Evolutionary conservation across 345 rosid genomes (phyloP).

Genomic region (Corymbia maculata): DNA sequence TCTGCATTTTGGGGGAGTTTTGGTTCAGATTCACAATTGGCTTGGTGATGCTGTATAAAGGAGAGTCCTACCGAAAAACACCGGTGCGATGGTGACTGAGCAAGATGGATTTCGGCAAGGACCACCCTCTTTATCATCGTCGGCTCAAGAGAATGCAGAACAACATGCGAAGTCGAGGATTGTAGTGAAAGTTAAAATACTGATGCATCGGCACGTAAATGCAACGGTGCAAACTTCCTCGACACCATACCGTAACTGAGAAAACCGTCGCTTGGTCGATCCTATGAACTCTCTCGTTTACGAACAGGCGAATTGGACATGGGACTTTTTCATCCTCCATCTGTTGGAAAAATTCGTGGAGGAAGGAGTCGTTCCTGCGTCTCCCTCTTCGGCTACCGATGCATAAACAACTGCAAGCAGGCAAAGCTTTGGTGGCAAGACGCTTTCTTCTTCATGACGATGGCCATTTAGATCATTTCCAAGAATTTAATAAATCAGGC

Average conservation of each 20-base stretch:
- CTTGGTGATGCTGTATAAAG: constrained; percentile 44
- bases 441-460: neutral
- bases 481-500: neutral
- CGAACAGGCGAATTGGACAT: neutral
- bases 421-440: neutral
- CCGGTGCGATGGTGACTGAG: neutral
- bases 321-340: neutral
- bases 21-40: constrained; percentile 35
- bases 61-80: constrained; percentile 1
- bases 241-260: neutral
- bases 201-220: neutral
- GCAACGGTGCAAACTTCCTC: neutral
- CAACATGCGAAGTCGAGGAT: neutral
- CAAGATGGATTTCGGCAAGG: neutral
- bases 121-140: neutral
- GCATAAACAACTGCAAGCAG: neutral
- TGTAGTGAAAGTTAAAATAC: neutral
- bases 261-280: neutral
- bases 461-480: neutral
- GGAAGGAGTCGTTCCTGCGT: neutral
- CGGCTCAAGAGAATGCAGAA: neutral
- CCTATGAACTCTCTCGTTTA: neutral
- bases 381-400: neutral
- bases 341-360: neutral
- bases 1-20: rapidly evolving